phyloP scores from a whole-genome alignment of 179 eudicot species.

The Sideroxylon spinosum region DNA sequence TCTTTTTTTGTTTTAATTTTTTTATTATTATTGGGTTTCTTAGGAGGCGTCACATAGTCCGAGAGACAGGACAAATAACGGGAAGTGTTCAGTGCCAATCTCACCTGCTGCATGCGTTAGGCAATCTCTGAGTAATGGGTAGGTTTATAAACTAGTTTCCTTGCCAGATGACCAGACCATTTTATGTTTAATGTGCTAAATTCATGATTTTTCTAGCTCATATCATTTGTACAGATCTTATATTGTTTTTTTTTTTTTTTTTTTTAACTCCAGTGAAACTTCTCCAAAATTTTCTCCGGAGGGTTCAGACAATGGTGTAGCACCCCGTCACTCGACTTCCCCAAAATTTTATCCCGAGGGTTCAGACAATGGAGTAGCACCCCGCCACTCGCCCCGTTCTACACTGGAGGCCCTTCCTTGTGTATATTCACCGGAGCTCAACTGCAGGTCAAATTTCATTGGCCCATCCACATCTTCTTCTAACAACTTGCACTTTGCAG shows the following conservation, averaged over 20 bases:
- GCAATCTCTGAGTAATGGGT: conserved; percentile 39
- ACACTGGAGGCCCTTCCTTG: conserved; percentile 42
- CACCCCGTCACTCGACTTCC: conserved; percentile 31
- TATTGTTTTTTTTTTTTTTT: neutral
- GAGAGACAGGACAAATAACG: conserved; percentile 26
- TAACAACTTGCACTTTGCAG: conserved; percentile 18
- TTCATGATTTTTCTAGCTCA: conserved; percentile 6
- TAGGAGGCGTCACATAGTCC: conserved; percentile 52
- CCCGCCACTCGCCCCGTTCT: conserved; percentile 42
- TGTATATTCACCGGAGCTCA: conserved; percentile 25
- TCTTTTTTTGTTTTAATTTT: neutral
- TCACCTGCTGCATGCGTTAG: conserved; percentile 31
- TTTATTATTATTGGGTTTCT: neutral
- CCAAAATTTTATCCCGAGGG: conserved; percentile 33
- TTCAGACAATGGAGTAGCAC: conserved; percentile 21
- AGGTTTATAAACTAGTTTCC: conserved; percentile 20
- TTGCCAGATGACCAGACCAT: neutral
- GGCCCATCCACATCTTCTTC: conserved; percentile 18
- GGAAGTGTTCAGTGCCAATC: conserved; percentile 27
- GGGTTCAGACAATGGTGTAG: conserved; percentile 23
- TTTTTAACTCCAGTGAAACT: conserved; percentile 30
- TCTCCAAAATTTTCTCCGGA: conserved; percentile 33
- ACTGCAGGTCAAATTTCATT: conserved; percentile 7
- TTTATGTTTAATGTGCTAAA: neutral
- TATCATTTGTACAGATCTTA: conserved; percentile 5